Percentiles rank a stretch among this genome's conserved stretches.
phyloP scores from a whole-genome alignment of 257 asterid genomes.

The Ophiorrhiza pumila region DNA sequence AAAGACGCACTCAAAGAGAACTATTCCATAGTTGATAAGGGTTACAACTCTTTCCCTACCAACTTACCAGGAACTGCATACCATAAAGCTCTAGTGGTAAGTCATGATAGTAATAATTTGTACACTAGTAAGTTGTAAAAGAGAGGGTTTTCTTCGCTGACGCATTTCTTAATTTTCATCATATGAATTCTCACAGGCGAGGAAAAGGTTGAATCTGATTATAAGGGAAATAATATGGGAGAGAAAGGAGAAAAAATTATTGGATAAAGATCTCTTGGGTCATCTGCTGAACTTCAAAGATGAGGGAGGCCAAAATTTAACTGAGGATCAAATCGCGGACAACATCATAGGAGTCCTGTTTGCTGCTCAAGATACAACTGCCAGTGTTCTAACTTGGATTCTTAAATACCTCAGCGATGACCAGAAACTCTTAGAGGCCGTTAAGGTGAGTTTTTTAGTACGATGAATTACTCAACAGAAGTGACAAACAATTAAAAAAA shows the following conservation, averaged over 20 bases:
- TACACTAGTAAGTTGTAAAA: too few relatives aligned
- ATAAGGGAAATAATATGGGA: constrained; percentile 52
- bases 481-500: too few relatives aligned
- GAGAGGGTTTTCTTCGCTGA: not conserved
- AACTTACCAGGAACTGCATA: constrained; percentile 74
- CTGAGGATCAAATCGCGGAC: constrained; percentile 67
- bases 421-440: constrained; percentile 53
- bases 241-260: constrained; percentile 43
- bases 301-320: constrained; percentile 37
- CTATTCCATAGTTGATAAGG: constrained; percentile 63
- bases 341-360: constrained; percentile 80
- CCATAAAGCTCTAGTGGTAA: constrained; percentile 66
- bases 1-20: constrained; percentile 60
- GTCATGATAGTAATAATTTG: too few relatives aligned
- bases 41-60: constrained; percentile 88
- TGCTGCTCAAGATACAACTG: constrained; percentile 97
- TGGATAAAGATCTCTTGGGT: constrained; percentile 47
- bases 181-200: constrained; percentile 42
- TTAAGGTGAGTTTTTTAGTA: constrained; percentile 41
- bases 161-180: not conserved
- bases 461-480: too few relatives aligned
- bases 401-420: constrained; percentile 71
- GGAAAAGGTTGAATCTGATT: constrained; percentile 53
- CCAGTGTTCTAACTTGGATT: constrained; percentile 84
- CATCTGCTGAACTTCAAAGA: constrained; percentile 50